A percentile compares a stretch with the other conserved stretches of the same genome.
Conservation (phyloP, 116 monocot genomes). For the Thalassia testudinum region DNA sequence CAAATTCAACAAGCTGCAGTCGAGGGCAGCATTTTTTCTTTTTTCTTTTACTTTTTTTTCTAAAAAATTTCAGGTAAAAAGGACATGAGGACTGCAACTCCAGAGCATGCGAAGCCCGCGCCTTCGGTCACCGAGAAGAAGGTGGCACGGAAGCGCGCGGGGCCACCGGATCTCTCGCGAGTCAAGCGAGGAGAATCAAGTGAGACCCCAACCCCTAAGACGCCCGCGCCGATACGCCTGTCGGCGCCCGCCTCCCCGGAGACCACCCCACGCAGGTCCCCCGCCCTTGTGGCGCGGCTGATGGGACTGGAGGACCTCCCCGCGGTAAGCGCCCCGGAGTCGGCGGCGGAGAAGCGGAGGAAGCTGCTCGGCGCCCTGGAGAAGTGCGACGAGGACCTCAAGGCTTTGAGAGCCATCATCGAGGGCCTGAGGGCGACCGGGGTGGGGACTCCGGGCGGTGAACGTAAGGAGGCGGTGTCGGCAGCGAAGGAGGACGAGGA, state of each 20-base stretch:
- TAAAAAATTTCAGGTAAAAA: not conserved
- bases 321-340: slow-evolving; percentile 7
- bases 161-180: slow-evolving; percentile 8
- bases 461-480: not conserved
- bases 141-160: not conserved
- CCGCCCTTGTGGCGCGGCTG: slow-evolving; percentile 42
- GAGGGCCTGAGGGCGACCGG: slow-evolving; percentile 41
- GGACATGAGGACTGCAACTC: not conserved
- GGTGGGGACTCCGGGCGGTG: not conserved
- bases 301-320: slow-evolving; percentile 59
- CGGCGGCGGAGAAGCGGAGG: slow-evolving; percentile 62
- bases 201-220: slow-evolving; percentile 34
- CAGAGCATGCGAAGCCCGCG: slow-evolving; percentile 1
- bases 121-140: not conserved
- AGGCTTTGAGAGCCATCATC: slow-evolving; percentile 63
- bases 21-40: not conserved
- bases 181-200: slow-evolving; percentile 37
- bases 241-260: not conserved
- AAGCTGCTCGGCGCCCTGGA: slow-evolving; percentile 72
- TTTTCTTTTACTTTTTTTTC: not conserved
- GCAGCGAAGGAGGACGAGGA: slow-evolving; percentile 2
- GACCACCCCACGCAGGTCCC: slow-evolving; percentile 7
- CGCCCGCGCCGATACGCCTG: not conserved
- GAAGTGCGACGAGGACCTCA: slow-evolving; percentile 78
- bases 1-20: not conserved